Evolutionary conservation across 306 rosid genomes (phyloP), one percentile per base, ranked within the genome.

Genomic region (Quercus bicolor): DNA sequence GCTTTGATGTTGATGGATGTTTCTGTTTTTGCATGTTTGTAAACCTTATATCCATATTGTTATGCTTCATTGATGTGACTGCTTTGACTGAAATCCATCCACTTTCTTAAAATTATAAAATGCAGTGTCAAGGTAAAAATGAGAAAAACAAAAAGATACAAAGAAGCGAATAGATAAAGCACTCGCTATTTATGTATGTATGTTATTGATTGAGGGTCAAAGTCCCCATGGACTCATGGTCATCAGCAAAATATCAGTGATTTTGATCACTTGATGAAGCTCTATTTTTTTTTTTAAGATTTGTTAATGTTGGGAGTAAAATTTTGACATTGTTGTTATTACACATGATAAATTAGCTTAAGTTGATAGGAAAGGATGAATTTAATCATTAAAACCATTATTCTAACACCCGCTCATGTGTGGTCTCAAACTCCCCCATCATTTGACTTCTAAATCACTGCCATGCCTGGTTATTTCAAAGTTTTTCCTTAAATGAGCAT

Each of bases 21-120:
- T 59, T 59, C 5, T 21, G 11, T 59, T 59, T 59, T 23, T 26
- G 12, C 16, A 11, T 20, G 65, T 26, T 23, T 59, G 65, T 59
- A 21, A 23, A 59, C 16, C 65, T 12, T 28, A 37, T 15, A 29
- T 64, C 70, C 9, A 4, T 31, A 64, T 64, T 16, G 70, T 28
- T 29, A 40, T 40, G 45, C 20, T 64, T 28, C 43, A 29, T 34
- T 64, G 21, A 3, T 6, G 56, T 19, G 43, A 66, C 78, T 75
- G 64, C 10, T 68, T 78, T 79, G 51, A 52, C 51, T 66, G 31
- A 59, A 66, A 56, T 75, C 68, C 51, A 68, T 80, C 53, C 19
- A 66, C 33, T 2, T 62, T 62, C 29, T 56, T 52, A 5, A 78
- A 76, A 53, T 56, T 75, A 70, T 56, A 43, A 56, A 75, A 80